Evolutionary conservation across 73 alveolate species (phyloP).

Genomic region (Stentor roeselii): DNA sequence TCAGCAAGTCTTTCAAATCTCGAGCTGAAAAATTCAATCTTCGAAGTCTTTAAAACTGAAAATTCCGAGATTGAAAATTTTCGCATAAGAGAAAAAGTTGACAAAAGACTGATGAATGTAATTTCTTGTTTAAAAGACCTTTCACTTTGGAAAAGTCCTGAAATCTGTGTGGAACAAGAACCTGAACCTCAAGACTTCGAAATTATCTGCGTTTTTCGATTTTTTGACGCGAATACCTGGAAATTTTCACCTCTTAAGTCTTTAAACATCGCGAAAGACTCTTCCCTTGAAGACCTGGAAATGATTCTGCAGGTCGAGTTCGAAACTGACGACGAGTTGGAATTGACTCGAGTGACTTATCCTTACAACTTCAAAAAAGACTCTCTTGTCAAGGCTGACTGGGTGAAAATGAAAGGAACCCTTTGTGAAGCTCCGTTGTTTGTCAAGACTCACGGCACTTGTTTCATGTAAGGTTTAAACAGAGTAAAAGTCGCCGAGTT

Average conservation of each 20-base stretch:
- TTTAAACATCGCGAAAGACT: no score
- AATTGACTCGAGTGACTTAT: not conserved
- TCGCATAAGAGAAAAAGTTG: not conserved
- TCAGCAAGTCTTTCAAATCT: not conserved
- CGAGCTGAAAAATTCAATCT: not conserved
- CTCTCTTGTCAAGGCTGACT: not conserved
- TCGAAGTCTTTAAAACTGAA: not conserved
- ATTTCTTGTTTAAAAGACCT: no score
- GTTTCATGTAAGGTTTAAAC: not conserved
- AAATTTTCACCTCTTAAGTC: not conserved
- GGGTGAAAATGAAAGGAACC: not conserved
- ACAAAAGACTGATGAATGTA: not conserved
- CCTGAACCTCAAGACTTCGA: not conserved
- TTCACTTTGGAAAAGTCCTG: not conserved
- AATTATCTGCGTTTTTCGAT: not conserved
- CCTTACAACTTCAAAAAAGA: not conserved
- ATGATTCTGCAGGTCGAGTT: not conserved
- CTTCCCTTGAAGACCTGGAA: not conserved
- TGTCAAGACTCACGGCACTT: not conserved
- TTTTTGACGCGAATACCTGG: not conserved
- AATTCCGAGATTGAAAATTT: not conserved
- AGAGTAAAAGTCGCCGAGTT: slow-evolving; percentile 13
- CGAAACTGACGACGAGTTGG: not conserved
- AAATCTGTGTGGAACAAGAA: not conserved
- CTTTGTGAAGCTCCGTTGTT: not conserved